Percentiles rank a stretch among this genome's conserved stretches.
Evolutionary conservation across 2,329 filamentous ascomycete genomes (phyloP).

Genomic region (Zopfia rhizophila): DNA sequence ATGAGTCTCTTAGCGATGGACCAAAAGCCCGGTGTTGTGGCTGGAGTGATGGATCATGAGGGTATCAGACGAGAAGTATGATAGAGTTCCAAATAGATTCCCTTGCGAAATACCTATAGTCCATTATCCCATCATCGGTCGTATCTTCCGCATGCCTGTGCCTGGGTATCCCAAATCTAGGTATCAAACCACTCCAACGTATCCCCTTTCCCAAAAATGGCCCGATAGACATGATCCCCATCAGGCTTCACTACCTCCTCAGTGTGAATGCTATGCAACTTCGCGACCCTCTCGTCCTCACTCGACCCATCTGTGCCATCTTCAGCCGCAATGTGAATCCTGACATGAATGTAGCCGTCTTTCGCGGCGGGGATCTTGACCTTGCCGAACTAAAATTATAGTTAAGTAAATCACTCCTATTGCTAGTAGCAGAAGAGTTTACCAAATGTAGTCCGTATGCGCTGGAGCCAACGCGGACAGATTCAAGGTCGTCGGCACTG

Average conservation of each 20-base stretch:
- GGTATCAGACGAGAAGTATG: too few species aligned
- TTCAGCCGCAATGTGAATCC: slow-evolving; percentile 43
- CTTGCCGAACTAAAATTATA: too few species aligned
- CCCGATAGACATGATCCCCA: slow-evolving; percentile 42
- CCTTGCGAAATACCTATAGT: too few species aligned
- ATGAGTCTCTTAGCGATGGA: too few species aligned
- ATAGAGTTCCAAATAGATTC: too few species aligned
- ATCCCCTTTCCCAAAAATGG: slow-evolving; percentile 44
- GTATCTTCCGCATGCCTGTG: too few species aligned
- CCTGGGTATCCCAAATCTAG: slow-evolving; percentile 21
- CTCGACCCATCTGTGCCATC: slow-evolving; percentile 46
- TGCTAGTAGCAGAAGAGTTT: too few species aligned
- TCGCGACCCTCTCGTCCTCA: slow-evolving; percentile 43
- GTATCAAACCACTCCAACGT: slow-evolving; percentile 49
- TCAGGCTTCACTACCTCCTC: slow-evolving; percentile 43
- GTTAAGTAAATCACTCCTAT: too few species aligned
- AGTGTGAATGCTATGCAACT: slow-evolving; percentile 47
- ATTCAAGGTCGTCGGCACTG: slow-evolving; percentile 33
- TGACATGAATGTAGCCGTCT: slow-evolving; percentile 43
- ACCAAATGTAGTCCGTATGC: slow-evolving; percentile 47
- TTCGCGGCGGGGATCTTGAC: slow-evolving; percentile 35
- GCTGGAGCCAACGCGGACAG: slow-evolving; percentile 40
- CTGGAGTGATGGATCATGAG: too few species aligned
- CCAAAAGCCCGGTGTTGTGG: too few species aligned
- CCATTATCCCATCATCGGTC: too few species aligned